Conservation (phyloP, 495 filamentous ascomycete genomes). For the Neurospora sp. region DNA sequence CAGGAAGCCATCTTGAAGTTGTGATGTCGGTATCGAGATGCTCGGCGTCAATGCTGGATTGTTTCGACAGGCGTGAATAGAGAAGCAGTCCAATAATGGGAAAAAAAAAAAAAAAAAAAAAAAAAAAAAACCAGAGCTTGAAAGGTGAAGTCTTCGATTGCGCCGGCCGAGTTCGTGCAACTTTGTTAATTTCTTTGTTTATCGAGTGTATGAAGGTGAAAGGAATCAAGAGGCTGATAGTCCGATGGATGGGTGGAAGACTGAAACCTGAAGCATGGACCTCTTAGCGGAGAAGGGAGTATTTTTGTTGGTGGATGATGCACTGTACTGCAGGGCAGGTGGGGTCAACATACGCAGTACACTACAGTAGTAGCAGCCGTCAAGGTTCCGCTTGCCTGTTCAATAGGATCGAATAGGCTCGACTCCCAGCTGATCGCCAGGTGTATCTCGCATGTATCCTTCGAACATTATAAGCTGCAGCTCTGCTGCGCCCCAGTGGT, state of each 20-base stretch:
- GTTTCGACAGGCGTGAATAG: background rate
- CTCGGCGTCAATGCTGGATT: background rate
- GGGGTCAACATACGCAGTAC: background rate
- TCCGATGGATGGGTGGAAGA: background rate
- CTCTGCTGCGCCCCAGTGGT: background rate
- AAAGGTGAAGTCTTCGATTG: background rate
- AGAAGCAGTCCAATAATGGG: background rate
- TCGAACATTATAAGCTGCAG: background rate
- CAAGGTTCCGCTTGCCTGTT: background rate
- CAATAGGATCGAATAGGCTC: background rate
- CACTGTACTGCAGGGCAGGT: background rate
- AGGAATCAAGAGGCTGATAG: background rate
- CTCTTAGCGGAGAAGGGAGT: background rate
- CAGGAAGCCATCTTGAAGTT: constrained; percentile 19
- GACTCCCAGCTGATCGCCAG: background rate
- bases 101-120: too few species aligned
- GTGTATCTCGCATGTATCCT: background rate
- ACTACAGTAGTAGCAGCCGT: background rate
- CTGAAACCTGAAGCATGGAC: background rate
- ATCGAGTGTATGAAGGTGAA: background rate
- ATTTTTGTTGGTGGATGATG: background rate
- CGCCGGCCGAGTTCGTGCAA: background rate
- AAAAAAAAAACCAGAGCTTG: background rate
- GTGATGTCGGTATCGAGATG: background rate
- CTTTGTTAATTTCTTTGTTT: background rate